phyloP scores from a whole-genome alignment of 176 grass and related monocot species.

The Carex pumila region DNA sequence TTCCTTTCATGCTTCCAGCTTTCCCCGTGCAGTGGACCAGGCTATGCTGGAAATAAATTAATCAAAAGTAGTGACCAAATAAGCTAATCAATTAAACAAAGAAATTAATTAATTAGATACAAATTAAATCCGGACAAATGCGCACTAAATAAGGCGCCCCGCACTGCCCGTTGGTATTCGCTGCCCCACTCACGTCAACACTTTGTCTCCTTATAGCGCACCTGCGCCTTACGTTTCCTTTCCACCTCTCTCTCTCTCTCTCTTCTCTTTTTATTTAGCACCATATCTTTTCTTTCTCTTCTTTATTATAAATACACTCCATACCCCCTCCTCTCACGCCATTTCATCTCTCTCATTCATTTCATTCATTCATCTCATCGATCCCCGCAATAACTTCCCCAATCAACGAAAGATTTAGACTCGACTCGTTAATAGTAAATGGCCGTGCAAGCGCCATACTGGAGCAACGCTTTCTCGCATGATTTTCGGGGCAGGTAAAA shows the following conservation, averaged over 20 bases:
- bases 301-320: constrained; percentile 5
- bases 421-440: background rate
- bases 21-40: background rate
- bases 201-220: constrained; percentile 15
- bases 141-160: background rate
- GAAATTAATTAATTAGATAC: background rate
- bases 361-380: background rate
- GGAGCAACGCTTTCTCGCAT: constrained; percentile 15
- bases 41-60: background rate
- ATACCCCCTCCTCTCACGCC: background rate
- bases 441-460: constrained; percentile 21
- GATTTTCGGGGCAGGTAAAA: constrained; percentile 7
- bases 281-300: background rate
- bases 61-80: background rate
- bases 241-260: background rate
- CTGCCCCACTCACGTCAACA: background rate
- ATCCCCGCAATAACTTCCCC: background rate
- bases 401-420: background rate
- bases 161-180: background rate
- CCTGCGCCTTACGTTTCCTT: background rate
- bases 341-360: background rate
- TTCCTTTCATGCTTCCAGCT: too few relatives aligned
- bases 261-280: background rate
- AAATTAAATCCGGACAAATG: background rate
- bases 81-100: background rate